A percentile compares a stretch with the other conserved stretches of the same genome.
Conservation (phyloP, 2,329 filamentous ascomycete species). For the Paecilomyces sp. region DNA sequence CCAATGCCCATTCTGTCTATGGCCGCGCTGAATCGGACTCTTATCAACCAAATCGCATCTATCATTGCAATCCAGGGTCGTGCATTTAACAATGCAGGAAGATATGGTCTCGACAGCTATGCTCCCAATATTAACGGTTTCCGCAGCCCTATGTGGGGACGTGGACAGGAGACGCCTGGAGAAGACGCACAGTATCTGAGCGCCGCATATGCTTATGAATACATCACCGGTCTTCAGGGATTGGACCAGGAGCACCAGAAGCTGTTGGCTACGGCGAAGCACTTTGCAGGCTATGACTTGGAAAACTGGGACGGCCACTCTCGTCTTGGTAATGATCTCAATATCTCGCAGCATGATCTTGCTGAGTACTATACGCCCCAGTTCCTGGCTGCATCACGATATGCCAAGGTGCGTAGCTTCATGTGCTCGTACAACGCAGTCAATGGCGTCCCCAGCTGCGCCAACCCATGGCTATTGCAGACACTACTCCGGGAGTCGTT, state of each 20-base stretch:
- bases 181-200: conserved; percentile 47
- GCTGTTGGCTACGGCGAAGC: conserved; percentile 51
- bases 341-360: conserved; percentile 54
- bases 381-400: conserved; percentile 56
- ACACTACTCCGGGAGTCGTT: conserved; percentile 59
- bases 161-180: conserved; percentile 55
- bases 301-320: conserved; percentile 40
- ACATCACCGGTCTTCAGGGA: conserved; percentile 50
- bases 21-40: conserved; percentile 57
- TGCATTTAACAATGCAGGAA: conserved; percentile 56
- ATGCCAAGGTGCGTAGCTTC: conserved; percentile 51
- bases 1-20: conserved; percentile 57
- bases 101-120: conserved; percentile 29
- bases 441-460: conserved; percentile 60
- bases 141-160: conserved; percentile 57
- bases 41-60: conserved; percentile 51
- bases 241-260: conserved; percentile 29
- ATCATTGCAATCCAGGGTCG: conserved; percentile 53
- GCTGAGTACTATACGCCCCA: conserved; percentile 62
- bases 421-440: conserved; percentile 60
- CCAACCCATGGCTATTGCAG: conserved; percentile 55
- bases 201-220: conserved; percentile 44
- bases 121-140: conserved; percentile 63
- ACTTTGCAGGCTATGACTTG: conserved; percentile 53
- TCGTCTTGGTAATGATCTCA: conserved; percentile 49